Percentiles rank a stretch among this genome's conserved stretches.
phyloP scores from a whole-genome alignment of 305 asterid genomes.

The Fraxinus baroniana region DNA sequence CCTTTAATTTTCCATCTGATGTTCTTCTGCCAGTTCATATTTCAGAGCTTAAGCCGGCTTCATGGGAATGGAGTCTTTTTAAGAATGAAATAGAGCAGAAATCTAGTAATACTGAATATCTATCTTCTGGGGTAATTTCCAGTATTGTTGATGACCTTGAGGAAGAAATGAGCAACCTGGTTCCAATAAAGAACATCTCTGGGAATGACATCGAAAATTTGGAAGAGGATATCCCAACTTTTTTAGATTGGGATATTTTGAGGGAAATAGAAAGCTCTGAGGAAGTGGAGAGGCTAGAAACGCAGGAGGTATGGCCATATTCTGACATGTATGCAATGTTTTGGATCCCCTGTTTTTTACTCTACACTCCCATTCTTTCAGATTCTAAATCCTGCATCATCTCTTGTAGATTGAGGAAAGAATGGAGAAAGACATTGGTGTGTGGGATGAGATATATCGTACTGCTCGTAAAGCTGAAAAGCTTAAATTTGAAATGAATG shows the following conservation, averaged over 20 bases:
- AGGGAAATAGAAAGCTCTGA: constrained; percentile 77
- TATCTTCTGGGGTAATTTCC: constrained; percentile 39
- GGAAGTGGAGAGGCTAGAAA: constrained; percentile 78
- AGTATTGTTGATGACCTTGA: constrained; percentile 73
- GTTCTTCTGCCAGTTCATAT: constrained; percentile 64
- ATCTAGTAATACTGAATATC: constrained; percentile 33
- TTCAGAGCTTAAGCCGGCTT: constrained; percentile 53
- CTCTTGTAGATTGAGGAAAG: constrained; percentile 79
- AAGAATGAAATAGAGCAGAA: constrained; percentile 49
- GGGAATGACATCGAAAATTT: constrained; percentile 39
- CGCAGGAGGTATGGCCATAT: constrained; percentile 67
- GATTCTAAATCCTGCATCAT: constrained; percentile 34
- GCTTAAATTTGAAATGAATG: constrained; percentile 76
- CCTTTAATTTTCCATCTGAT: constrained; percentile 83
- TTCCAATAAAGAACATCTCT: constrained; percentile 41
- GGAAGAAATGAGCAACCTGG: constrained; percentile 44
- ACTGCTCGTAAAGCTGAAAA: constrained; percentile 91
- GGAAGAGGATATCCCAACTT: constrained; percentile 56
- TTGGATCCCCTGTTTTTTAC: constrained; percentile 20
- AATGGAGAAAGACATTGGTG: constrained; percentile 75
- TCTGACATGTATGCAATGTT: constrained; percentile 16
- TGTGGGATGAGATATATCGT: constrained; percentile 89
- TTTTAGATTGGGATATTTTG: constrained; percentile 77
- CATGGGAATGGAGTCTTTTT: constrained; percentile 81
- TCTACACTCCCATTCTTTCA: constrained; percentile 15